Base-by-base conservation (phyloP, 257 asterid genomes). In the Solanum phureja region DNA sequence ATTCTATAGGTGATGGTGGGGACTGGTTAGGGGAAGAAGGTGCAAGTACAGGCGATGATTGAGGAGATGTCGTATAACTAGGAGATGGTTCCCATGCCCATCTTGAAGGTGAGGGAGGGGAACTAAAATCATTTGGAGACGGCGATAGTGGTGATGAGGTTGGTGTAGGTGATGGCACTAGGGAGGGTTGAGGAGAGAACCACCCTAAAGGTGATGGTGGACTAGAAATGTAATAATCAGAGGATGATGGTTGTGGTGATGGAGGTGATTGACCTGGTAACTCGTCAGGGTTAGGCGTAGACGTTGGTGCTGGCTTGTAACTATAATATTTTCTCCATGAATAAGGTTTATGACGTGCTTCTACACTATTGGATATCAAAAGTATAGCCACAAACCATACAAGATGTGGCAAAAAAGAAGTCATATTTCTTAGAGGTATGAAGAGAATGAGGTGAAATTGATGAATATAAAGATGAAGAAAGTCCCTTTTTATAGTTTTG, bases 351-450 rank as follows among this genome's bases (percentile, higher is more conserved):
- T 74, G 85, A 9, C 83, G 34, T 56, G 88, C 88, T 40, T 56
- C 87, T 79, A 66, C 89, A 81, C 21, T 69, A 46, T 86, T 86
- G 23, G 85, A 69, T 58, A 56, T 24, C 49, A 86, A 82, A 37
- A 86, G 87, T 35, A 86, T 4, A 38, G 88, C 88, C 85, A 86
- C 64, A 44, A 86, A 81, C 84, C 83, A 52, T 11, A 58, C 38
- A 4, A 88, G 19, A 56, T 40, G 23, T 49, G 90, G 87, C 90
- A n/a, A 82, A 86, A 72, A 56, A 37, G 87, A 68, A 24, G 85
- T 73, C 89, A 89, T 79, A 77, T 88, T 86, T 69, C 52, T 56
- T 35, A 86, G 87, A 49, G 77, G 66, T 49, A 52, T 29, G 83
- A 84, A 29, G 52, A 40, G 77, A 31, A n/a, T 87, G 12, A 33